These are phyloP conservation scores for Ustulina deusta DNA, from an alignment of 2,329 filamentous ascomycete genomes.

Conservation along the genomic window DNA sequence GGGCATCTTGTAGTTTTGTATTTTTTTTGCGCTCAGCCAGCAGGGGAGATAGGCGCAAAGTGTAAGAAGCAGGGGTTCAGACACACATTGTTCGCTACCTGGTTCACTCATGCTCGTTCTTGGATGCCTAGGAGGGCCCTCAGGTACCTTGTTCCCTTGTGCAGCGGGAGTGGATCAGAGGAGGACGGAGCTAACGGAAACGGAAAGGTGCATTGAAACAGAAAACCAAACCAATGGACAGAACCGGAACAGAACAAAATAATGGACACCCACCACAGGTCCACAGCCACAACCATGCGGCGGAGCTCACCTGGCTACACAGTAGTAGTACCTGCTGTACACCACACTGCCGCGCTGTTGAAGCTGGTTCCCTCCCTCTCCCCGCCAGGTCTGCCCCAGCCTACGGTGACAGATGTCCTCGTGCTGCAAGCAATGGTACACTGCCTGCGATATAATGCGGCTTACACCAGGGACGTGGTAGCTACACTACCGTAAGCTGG, in stretches of 20 bases:
- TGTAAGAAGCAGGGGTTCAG: slow-evolving; percentile 41
- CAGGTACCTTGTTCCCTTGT: slow-evolving; percentile 1
- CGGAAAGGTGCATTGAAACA: slow-evolving; percentile 47
- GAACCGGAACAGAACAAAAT: neutral
- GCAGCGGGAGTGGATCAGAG: slow-evolving; percentile 15
- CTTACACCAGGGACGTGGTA: slow-evolving; percentile 15
- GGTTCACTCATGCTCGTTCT: slow-evolving; percentile 18
- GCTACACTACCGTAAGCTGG: slow-evolving; percentile 4
- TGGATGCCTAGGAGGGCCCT: slow-evolving; percentile 38
- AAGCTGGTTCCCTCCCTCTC: neutral
- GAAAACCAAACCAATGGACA: slow-evolving; percentile 28
- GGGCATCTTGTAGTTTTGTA: slow-evolving; percentile 38
- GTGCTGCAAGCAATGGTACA: slow-evolving; percentile 6
- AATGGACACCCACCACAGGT: slow-evolving; percentile 36
- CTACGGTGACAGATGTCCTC: slow-evolving; percentile 28
- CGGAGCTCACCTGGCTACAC: slow-evolving; percentile 42
- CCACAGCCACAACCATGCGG: slow-evolving; percentile 45
- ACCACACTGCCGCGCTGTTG: neutral
- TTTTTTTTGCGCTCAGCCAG: slow-evolving; percentile 41
- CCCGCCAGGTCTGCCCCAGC: slow-evolving; percentile 8
- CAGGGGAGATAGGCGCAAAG: slow-evolving; percentile 27
- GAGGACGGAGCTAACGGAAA: slow-evolving; percentile 42
- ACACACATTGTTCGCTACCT: slow-evolving; percentile 20
- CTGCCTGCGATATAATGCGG: neutral
- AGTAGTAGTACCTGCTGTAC: neutral